These are phyloP conservation scores for Nitzschia palea DNA, from an alignment of 108 stramenopile genomes.

Conservation along the genomic window DNA sequence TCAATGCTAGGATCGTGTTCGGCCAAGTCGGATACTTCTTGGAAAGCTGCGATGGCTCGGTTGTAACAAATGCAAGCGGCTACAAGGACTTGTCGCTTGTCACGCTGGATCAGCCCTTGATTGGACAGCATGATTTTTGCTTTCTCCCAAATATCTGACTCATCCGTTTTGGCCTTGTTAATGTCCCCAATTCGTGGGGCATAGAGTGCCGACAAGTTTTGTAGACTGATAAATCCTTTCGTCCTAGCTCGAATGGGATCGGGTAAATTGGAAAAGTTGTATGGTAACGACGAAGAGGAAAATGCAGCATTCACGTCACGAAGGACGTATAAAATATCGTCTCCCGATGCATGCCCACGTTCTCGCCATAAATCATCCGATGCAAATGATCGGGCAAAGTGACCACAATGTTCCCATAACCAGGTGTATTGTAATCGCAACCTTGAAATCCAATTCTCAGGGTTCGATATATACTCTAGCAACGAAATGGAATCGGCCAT, in stretches of 20 bases:
- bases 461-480: constrained; percentile 31
- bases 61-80: constrained; percentile 72
- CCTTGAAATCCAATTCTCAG: constrained; percentile 33
- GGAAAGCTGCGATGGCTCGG: constrained; percentile 56
- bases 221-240: constrained; percentile 24
- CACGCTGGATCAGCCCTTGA: constrained; percentile 64
- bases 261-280: constrained; percentile 1
- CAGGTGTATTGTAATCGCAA: constrained; percentile 71
- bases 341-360: constrained; percentile 72
- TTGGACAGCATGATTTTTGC: constrained; percentile 46
- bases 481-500: constrained; percentile 56
- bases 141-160: constrained; percentile 27
- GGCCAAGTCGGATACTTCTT: constrained; percentile 4
- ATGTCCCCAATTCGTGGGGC: constrained; percentile 4
- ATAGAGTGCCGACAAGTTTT: constrained; percentile 19
- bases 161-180: constrained; percentile 15
- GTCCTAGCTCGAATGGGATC: constrained; percentile 14
- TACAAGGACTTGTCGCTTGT: constrained; percentile 69
- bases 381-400: constrained; percentile 86
- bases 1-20: not conserved
- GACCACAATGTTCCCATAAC: constrained; percentile 86
- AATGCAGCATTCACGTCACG: constrained; percentile 47
- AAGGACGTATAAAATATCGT: constrained; percentile 44
- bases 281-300: not conserved
- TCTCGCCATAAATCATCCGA: constrained; percentile 79